A percentile compares a stretch with the other conserved stretches of the same genome.
phyloP scores from a whole-genome alignment of 805 yeast genomes.

The Starmerella davenportii region DNA sequence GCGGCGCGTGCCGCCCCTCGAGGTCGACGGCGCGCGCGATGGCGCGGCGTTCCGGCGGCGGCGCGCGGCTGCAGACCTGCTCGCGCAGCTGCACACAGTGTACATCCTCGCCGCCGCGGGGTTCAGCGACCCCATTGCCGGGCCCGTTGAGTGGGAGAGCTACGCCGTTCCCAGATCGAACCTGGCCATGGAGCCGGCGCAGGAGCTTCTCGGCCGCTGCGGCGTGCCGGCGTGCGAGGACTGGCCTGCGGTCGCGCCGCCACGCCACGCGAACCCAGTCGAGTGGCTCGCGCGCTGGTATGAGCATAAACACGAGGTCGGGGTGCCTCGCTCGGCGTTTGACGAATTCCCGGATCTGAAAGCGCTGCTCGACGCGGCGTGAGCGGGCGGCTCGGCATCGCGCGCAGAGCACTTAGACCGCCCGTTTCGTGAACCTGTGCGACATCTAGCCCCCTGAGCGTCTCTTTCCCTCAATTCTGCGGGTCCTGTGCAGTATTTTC shows the following conservation, averaged over 20 bases:
- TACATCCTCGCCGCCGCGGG: constrained; percentile 7
- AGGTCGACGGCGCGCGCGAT: constrained; percentile 14
- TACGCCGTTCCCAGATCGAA: too few species aligned
- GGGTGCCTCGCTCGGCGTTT: not conserved
- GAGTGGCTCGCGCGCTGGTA: too few species aligned
- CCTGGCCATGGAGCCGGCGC: too few species aligned
- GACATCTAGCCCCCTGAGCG: too few species aligned
- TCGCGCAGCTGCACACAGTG: constrained; percentile 16
- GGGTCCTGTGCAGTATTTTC: not conserved
- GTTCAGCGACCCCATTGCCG: constrained; percentile 15
- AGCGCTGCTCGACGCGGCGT: not conserved
- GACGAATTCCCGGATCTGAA: not conserved
- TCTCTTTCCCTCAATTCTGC: not conserved
- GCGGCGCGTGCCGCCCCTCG: constrained; percentile 3
- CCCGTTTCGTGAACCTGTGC: too few species aligned
- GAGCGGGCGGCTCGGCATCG: not conserved
- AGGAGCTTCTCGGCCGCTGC: too few species aligned
- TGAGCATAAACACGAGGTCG: not conserved
- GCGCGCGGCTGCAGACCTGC: constrained; percentile 4
- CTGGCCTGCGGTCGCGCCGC: too few species aligned
- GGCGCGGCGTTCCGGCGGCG: too few species aligned
- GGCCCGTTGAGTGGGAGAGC: too few species aligned
- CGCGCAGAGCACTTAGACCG: too few species aligned
- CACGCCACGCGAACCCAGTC: too few species aligned
- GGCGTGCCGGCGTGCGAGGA: too few species aligned